Evolutionary conservation across 768 basidiomycete species (phyloP).

Genomic region (Fomitopsis pulvina): DNA sequence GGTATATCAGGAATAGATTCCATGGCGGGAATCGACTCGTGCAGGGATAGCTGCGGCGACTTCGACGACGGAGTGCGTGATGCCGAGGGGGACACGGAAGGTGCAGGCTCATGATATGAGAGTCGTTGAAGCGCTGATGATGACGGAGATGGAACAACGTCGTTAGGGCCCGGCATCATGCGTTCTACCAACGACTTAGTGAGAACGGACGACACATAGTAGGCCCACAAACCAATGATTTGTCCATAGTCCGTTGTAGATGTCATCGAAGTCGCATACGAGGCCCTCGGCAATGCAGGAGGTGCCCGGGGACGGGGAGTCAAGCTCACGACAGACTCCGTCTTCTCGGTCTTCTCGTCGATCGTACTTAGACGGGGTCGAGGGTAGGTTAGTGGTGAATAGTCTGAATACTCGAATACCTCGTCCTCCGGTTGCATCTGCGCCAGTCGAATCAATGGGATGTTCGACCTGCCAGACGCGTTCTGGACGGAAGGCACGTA

Average conservation of each 20-base stretch:
- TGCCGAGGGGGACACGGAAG: constrained; percentile 45
- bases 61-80: constrained; percentile 31
- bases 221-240: constrained; percentile 43
- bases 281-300: constrained; percentile 6
- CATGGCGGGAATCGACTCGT: constrained; percentile 34
- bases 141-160: constrained; percentile 59
- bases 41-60: constrained; percentile 30
- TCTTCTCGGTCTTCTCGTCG: constrained; percentile 58
- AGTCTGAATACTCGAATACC: constrained; percentile 3
- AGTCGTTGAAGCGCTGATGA: constrained; percentile 57
- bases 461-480: constrained; percentile 13
- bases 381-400: neutral
- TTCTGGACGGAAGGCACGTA: constrained; percentile 5
- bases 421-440: constrained; percentile 10
- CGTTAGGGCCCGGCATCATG: constrained; percentile 42
- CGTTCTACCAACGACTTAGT: constrained; percentile 9
- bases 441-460: constrained; percentile 16
- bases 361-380: constrained; percentile 50
- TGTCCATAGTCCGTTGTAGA: constrained; percentile 50
- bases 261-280: constrained; percentile 38
- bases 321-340: constrained; percentile 27
- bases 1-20: constrained; percentile 52
- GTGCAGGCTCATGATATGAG: constrained; percentile 50
- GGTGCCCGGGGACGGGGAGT: constrained; percentile 3
- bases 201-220: neutral